Conservation (phyloP, 495 filamentous ascomycete genomes). For the Daldinia bambusicola region DNA sequence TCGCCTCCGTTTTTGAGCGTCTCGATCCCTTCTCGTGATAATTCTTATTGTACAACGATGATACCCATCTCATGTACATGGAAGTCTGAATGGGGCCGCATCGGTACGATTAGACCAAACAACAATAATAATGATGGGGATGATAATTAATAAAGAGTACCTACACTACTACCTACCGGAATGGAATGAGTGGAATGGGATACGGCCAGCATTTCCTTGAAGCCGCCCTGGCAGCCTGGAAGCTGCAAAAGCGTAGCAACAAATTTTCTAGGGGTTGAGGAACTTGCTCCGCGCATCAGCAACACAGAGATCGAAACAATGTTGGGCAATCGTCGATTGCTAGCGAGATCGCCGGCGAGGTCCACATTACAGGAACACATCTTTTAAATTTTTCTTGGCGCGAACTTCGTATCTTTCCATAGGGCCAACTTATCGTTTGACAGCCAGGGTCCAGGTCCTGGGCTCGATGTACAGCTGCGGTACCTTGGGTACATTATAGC, state of each 20-base stretch:
- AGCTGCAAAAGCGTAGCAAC: slow-evolving; percentile 33
- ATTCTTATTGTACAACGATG: background rate
- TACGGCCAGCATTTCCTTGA: slow-evolving; percentile 28
- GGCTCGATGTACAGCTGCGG: background rate
- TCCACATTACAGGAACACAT: slow-evolving; percentile 36
- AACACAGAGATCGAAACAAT: slow-evolving; percentile 43
- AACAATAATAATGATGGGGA: slow-evolving; percentile 22
- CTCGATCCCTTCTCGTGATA: background rate
- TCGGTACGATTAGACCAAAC: slow-evolving; percentile 18
- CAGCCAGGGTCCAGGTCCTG: slow-evolving; percentile 17
- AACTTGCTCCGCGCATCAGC: slow-evolving; percentile 31
- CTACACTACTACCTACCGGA: slow-evolving; percentile 37
- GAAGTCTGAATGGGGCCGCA: background rate
- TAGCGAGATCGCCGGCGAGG: slow-evolving; percentile 24
- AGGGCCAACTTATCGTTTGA: slow-evolving; percentile 37
- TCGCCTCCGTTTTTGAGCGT: background rate
- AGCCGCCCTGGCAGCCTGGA: slow-evolving; percentile 15
- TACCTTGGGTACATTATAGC: slow-evolving; percentile 5
- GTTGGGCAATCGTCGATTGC: slow-evolving; percentile 40
- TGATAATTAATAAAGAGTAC: slow-evolving; percentile 24
- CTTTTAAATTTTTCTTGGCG: slow-evolving; percentile 35
- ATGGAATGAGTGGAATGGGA: slow-evolving; percentile 32
- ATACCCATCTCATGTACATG: background rate
- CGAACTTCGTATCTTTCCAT: slow-evolving; percentile 35
- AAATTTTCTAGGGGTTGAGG: slow-evolving; percentile 32